These are phyloP conservation scores for Paraphaeosphaeria sporulosa DNA, from an alignment of 2,329 filamentous ascomycete species.

Conservation along the genomic window DNA sequence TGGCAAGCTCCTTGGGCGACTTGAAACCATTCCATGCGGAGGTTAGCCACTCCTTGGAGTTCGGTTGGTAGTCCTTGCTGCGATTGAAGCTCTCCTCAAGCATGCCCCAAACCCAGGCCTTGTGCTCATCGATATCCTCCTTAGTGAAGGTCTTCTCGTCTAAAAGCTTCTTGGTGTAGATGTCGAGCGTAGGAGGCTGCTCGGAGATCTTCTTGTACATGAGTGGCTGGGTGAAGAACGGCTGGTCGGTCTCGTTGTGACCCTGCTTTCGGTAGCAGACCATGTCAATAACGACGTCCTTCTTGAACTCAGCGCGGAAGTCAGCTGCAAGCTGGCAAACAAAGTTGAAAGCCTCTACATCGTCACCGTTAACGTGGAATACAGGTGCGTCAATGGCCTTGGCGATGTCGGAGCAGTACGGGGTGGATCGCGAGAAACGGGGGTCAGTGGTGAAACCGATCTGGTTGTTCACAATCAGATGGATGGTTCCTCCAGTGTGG, in stretches of 20 bases:
- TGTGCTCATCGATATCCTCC: slow-evolving; percentile 98
- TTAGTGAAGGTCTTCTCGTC: slow-evolving; percentile 95
- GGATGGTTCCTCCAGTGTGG: slow-evolving; percentile 95
- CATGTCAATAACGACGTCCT: slow-evolving; percentile 96
- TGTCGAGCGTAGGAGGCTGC: slow-evolving; percentile 85
- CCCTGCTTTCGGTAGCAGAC: slow-evolving; percentile 99
- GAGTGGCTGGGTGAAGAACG: slow-evolving; percentile 97
- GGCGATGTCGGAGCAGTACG: slow-evolving; percentile 99
- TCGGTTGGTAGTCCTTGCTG: slow-evolving; percentile 97
- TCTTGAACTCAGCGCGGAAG: slow-evolving; percentile 98
- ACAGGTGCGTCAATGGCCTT: slow-evolving; percentile 98
- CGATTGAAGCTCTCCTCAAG: slow-evolving; percentile 96
- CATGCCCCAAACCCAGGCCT: slow-evolving; percentile 99
- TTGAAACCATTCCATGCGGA: slow-evolving; percentile 99
- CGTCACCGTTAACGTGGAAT: slow-evolving; percentile 99
- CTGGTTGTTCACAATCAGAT: slow-evolving; percentile 99
- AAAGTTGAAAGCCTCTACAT: slow-evolving; percentile 98
- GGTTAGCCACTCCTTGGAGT: slow-evolving; percentile 97
- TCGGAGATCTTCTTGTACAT: slow-evolving; percentile 98
- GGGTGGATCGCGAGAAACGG: slow-evolving; percentile 94
- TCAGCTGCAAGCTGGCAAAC: slow-evolving; percentile 96
- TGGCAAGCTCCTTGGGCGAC: slow-evolving; percentile 95
- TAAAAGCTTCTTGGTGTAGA: slow-evolving; percentile 90
- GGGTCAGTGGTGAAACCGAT: slow-evolving; percentile 99
- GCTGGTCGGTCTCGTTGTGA: slow-evolving; percentile 99